These are phyloP conservation scores for Cryptococcus depauperatus DNA, from an alignment of 1,284 basidiomycete species.

Conservation along the genomic window DNA sequence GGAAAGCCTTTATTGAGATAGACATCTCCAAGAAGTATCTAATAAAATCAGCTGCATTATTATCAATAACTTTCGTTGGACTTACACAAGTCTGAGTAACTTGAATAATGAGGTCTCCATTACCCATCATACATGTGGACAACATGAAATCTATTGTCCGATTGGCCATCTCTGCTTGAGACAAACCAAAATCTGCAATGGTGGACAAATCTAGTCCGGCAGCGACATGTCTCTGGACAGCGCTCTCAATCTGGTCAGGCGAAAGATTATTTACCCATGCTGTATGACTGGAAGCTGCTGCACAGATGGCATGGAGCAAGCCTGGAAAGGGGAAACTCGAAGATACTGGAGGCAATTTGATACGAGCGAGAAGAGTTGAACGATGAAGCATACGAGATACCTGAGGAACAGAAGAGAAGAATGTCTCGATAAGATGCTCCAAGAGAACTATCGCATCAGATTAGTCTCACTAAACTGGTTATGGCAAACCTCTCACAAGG, in stretches of 20 bases:
- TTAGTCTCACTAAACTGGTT: not conserved
- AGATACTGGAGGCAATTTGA: constrained; percentile 44
- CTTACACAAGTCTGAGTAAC: constrained; percentile 30
- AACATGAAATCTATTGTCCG: constrained; percentile 23
- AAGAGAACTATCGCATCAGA: constrained; percentile 22
- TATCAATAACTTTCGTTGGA: not conserved
- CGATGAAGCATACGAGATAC: constrained; percentile 42
- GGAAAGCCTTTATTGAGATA: constrained; percentile 34
- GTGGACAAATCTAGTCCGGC: constrained; percentile 23
- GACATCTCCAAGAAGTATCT: constrained; percentile 28
- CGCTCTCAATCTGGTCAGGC: constrained; percentile 24
- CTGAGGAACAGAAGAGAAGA: constrained; percentile 40
- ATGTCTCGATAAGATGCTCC: constrained; percentile 41
- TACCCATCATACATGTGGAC: constrained; percentile 24
- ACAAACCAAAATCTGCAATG: constrained; percentile 35
- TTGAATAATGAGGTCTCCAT: constrained; percentile 29
- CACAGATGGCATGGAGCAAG: constrained; percentile 47
- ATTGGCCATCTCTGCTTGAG: constrained; percentile 31
- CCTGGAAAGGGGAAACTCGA: constrained; percentile 44
- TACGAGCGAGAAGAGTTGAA: constrained; percentile 36
- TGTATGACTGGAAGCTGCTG: constrained; percentile 41
- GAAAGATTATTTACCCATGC: constrained; percentile 33
- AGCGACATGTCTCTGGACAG: constrained; percentile 16
- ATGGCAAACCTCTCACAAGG: constrained; percentile 21
- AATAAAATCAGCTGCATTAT: not conserved